Percentiles rank a stretch among this genome's conserved stretches.
phyloP scores from a whole-genome alignment of 2,329 filamentous ascomycete species.

The Colletotrichum shisoi region DNA sequence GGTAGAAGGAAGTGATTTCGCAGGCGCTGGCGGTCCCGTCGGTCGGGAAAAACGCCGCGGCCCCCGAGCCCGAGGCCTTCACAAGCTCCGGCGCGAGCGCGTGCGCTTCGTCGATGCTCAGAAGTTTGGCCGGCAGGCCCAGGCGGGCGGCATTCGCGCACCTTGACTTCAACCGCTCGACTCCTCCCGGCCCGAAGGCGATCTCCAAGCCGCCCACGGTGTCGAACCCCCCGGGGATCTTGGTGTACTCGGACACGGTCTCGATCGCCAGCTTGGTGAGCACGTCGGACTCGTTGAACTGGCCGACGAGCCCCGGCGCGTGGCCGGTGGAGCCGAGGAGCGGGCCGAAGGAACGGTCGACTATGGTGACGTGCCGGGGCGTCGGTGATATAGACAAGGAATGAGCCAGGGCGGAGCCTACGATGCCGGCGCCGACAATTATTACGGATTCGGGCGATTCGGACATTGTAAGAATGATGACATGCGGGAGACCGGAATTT shows the following conservation, averaged over 20 bases:
- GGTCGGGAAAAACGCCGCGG: slow-evolving; percentile 14
- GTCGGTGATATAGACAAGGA: slow-evolving; percentile 41
- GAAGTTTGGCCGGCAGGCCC: slow-evolving; percentile 9
- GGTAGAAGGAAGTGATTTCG: slow-evolving; percentile 24
- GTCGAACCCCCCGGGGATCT: slow-evolving; percentile 23
- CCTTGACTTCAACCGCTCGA: slow-evolving; percentile 2
- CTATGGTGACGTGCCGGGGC: slow-evolving; percentile 4
- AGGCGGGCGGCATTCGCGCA: neutral
- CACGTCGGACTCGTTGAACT: slow-evolving; percentile 28
- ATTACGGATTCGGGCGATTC: slow-evolving; percentile 44
- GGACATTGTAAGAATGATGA: neutral
- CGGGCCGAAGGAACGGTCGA: slow-evolving; percentile 22
- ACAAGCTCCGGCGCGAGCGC: slow-evolving; percentile 22
- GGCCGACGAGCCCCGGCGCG: slow-evolving; percentile 26
- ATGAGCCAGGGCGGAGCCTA: slow-evolving; percentile 50
- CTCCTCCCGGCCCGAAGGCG: neutral
- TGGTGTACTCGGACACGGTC: slow-evolving; percentile 19
- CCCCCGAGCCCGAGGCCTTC: neutral
- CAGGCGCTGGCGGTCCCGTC: slow-evolving; percentile 24
- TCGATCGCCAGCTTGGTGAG: slow-evolving; percentile 24
- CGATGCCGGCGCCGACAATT: slow-evolving; percentile 51
- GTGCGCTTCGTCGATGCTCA: slow-evolving; percentile 14
- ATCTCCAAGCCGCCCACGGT: slow-evolving; percentile 26
- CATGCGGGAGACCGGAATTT: no score
- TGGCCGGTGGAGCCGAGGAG: slow-evolving; percentile 30